Conservation (phyloP, 108 stramenopile species). For the Mayamaea pseudoterrestris region DNA sequence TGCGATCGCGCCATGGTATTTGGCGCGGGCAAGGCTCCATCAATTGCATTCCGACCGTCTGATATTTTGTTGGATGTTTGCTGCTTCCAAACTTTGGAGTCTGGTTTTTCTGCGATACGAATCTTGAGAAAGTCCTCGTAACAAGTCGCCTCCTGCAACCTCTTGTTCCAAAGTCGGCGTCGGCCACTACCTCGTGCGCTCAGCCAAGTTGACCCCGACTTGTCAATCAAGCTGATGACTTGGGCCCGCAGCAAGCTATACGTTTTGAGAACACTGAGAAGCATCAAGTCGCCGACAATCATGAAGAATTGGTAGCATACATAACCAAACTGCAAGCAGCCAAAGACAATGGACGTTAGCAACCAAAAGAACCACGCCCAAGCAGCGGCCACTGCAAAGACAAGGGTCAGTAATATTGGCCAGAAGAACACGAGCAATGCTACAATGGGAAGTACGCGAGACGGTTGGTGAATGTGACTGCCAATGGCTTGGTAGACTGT, state of each 20-base stretch:
- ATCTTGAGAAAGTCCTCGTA: constrained; percentile 57
- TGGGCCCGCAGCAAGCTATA: constrained; percentile 34
- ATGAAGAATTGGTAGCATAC: constrained; percentile 75
- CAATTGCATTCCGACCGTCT: too few species aligned
- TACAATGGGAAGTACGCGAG: too few species aligned
- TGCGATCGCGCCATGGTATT: too few species aligned
- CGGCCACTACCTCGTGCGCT: constrained; percentile 16
- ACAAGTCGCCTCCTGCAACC: constrained; percentile 27
- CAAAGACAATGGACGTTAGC: constrained; percentile 40
- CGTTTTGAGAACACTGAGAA: constrained; percentile 52
- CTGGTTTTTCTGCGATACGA: constrained; percentile 23
- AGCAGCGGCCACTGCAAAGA: constrained; percentile 44
- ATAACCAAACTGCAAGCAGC: constrained; percentile 56
- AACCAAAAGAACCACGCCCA: constrained; percentile 84
- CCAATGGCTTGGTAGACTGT: too few species aligned
- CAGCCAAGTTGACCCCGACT: too few species aligned
- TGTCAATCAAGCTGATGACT: constrained; percentile 19
- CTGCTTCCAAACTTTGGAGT: too few species aligned
- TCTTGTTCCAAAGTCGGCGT: constrained; percentile 59
- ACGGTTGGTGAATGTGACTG: too few species aligned
- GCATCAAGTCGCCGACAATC: constrained; percentile 54
- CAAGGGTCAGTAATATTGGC: constrained; percentile 57
- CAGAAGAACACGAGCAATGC: constrained; percentile 40
- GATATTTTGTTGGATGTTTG: too few species aligned
- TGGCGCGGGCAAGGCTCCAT: too few species aligned